These are phyloP conservation scores for Malus sieversii DNA, from an alignment of 306 rosid genomes.

Conservation along the genomic window DNA sequence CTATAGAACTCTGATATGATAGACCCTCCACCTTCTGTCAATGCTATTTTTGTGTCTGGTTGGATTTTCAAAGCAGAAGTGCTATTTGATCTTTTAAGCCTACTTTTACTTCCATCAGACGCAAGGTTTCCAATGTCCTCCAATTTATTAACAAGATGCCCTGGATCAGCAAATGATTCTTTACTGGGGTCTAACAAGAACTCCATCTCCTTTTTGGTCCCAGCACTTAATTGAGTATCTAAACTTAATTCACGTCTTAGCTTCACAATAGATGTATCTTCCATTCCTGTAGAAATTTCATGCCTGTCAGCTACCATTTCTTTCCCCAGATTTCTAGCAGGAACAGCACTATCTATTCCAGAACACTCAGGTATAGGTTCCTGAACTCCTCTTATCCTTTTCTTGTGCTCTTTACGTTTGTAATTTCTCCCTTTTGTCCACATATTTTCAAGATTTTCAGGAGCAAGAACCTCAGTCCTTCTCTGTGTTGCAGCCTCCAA, in stretches of 20 bases:
- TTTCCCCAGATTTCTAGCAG: slow-evolving; percentile 26
- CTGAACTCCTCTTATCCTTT: slow-evolving; percentile 31
- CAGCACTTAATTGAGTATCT: slow-evolving; percentile 36
- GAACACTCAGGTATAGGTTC: slow-evolving; percentile 39
- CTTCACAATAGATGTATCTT: slow-evolving; percentile 28
- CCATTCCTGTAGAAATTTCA: slow-evolving; percentile 32
- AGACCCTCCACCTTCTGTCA: slow-evolving; percentile 34
- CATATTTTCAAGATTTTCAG: slow-evolving; percentile 98
- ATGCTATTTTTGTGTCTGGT: slow-evolving; percentile 27
- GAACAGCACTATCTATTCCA: slow-evolving; percentile 22
- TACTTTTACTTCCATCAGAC: slow-evolving; percentile 31
- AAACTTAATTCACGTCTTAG: slow-evolving; percentile 19
- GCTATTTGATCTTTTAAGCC: slow-evolving; percentile 69
- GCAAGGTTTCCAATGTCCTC: slow-evolving; percentile 25
- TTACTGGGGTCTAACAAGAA: slow-evolving; percentile 28
- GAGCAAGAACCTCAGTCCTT: slow-evolving; percentile 90
- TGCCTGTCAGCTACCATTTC: slow-evolving; percentile 33
- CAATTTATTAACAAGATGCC: slow-evolving; percentile 31
- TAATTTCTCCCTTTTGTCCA: slow-evolving; percentile 98
- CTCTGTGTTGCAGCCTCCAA: slow-evolving; percentile 84
- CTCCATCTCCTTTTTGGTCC: slow-evolving; percentile 25
- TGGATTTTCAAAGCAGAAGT: slow-evolving; percentile 54
- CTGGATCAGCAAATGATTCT: slow-evolving; percentile 26
- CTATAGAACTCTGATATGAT: slow-evolving; percentile 69
- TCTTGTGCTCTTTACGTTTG: slow-evolving; percentile 70